These are phyloP conservation scores for Myxozyma melibiosi DNA, from an alignment of 805 yeast genomes.

Conservation along the genomic window DNA sequence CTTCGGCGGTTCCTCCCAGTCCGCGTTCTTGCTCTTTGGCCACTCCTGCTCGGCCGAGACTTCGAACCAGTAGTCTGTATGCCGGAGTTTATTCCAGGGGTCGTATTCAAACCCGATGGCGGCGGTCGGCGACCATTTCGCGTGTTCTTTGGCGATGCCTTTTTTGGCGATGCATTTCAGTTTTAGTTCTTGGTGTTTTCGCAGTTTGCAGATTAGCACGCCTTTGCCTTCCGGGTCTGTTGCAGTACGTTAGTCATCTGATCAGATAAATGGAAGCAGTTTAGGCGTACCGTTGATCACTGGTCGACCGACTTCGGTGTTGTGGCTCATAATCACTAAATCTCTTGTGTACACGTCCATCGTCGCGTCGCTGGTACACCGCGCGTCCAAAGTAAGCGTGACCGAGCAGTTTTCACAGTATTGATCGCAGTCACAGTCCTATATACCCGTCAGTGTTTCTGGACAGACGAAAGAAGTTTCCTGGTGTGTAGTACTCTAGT, in stretches of 20 bases:
- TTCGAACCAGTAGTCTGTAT: slow-evolving; percentile 96
- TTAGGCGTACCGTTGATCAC: slow-evolving; percentile 53
- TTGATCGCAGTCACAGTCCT: slow-evolving; percentile 95
- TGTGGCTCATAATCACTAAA: slow-evolving; percentile 52
- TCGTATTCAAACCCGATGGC: slow-evolving; percentile 97
- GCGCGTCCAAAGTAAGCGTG: slow-evolving; percentile 80
- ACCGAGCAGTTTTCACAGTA: slow-evolving; percentile 96
- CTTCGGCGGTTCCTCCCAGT: slow-evolving; percentile 74
- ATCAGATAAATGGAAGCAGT: not conserved
- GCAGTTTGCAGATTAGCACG: slow-evolving; percentile 84
- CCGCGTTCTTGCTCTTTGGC: slow-evolving; percentile 87
- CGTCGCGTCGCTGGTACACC: slow-evolving; percentile 83
- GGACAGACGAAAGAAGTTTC: not conserved
- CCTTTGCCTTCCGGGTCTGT: slow-evolving; percentile 74
- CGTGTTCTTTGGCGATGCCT: slow-evolving; percentile 67
- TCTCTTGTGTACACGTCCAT: slow-evolving; percentile 91
- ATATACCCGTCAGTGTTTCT: not conserved
- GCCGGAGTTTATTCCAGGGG: slow-evolving; percentile 97
- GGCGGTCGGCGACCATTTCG: slow-evolving; percentile 97
- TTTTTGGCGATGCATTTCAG: slow-evolving; percentile 94
- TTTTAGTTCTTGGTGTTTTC: slow-evolving; percentile 88
- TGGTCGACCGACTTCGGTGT: slow-evolving; percentile 65
- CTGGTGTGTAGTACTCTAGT: slow-evolving; percentile 26
- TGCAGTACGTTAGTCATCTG: not conserved
- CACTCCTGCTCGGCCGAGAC: slow-evolving; percentile 85